Conservation (phyloP, 768 basidiomycete genomes). For the Suillus fuscotomentosus region DNA sequence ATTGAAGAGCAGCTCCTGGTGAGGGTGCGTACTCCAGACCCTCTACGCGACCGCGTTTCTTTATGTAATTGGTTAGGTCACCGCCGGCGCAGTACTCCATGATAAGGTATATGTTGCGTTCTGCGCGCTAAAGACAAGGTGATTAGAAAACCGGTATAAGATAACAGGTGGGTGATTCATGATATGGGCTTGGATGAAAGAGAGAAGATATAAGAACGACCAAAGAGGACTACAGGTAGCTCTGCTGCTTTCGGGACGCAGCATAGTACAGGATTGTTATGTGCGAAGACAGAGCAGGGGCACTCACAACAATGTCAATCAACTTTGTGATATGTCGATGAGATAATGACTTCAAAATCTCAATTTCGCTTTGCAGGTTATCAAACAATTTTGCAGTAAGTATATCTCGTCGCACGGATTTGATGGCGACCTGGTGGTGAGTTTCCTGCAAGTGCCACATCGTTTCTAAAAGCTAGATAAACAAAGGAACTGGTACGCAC, state of each 20-base stretch:
- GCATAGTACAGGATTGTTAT: neutral
- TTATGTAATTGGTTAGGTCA: conserved; percentile 95
- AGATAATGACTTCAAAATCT: conserved; percentile 90
- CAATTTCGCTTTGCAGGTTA: conserved; percentile 97
- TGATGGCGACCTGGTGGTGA: conserved; percentile 83
- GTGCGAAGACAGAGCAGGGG: conserved; percentile 3
- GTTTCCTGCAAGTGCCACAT: conserved; percentile 55
- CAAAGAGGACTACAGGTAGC: neutral
- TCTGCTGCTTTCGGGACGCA: neutral
- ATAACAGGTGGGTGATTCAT: neutral
- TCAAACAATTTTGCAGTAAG: conserved; percentile 92
- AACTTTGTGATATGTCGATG: conserved; percentile 93
- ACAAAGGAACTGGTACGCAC: conserved; percentile 41
- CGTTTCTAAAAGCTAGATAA: neutral
- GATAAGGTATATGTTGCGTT: conserved; percentile 85
- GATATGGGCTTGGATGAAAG: neutral
- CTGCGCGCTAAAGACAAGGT: conserved; percentile 51
- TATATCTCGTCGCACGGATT: conserved; percentile 86
- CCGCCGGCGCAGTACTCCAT: conserved; percentile 98
- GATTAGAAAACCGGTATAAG: conserved; percentile 7
- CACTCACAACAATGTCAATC: conserved; percentile 84
- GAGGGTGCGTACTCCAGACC: conserved; percentile 79
- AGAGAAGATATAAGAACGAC: neutral
- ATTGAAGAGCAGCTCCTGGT: conserved; percentile 69
- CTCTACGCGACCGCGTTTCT: conserved; percentile 93